These are phyloP conservation scores for Fusarium cicatricum DNA, from an alignment of 2,329 filamentous ascomycete genomes.

Conservation along the genomic window DNA sequence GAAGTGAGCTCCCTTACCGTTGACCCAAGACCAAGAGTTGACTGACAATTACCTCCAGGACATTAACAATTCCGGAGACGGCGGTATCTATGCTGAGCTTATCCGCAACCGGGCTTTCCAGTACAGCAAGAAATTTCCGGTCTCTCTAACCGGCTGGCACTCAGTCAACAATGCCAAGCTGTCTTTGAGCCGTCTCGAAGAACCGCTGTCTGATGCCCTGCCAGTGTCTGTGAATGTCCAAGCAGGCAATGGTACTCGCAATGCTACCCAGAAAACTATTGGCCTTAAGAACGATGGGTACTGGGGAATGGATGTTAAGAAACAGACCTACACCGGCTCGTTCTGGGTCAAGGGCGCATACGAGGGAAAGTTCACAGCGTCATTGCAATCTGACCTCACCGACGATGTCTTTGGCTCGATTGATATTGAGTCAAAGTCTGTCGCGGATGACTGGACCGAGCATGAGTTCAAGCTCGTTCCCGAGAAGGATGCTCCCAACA, in stretches of 20 bases:
- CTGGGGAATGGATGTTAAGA: constrained; percentile 64
- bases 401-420: constrained; percentile 56
- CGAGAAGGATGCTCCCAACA: constrained; percentile 56
- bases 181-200: constrained; percentile 55
- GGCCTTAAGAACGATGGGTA: constrained; percentile 64
- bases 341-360: constrained; percentile 63
- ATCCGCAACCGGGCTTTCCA: constrained; percentile 78
- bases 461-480: constrained; percentile 57
- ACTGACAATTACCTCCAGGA: constrained; percentile 50
- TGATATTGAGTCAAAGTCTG: constrained; percentile 55
- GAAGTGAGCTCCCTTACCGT: constrained; percentile 44
- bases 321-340: constrained; percentile 57
- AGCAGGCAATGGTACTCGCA: constrained; percentile 36
- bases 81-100: constrained; percentile 76
- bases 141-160: constrained; percentile 56
- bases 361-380: constrained; percentile 56
- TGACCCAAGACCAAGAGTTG: no score
- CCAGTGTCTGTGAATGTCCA: constrained; percentile 59
- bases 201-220: constrained; percentile 61
- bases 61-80: constrained; percentile 75
- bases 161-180: constrained; percentile 54
- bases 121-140: constrained; percentile 52
- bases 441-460: constrained; percentile 58
- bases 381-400: constrained; percentile 55
- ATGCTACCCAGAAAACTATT: constrained; percentile 43